Evolutionary conservation across 352 stramenopile species (phyloP).

Genomic region (Pythium biforme): DNA sequence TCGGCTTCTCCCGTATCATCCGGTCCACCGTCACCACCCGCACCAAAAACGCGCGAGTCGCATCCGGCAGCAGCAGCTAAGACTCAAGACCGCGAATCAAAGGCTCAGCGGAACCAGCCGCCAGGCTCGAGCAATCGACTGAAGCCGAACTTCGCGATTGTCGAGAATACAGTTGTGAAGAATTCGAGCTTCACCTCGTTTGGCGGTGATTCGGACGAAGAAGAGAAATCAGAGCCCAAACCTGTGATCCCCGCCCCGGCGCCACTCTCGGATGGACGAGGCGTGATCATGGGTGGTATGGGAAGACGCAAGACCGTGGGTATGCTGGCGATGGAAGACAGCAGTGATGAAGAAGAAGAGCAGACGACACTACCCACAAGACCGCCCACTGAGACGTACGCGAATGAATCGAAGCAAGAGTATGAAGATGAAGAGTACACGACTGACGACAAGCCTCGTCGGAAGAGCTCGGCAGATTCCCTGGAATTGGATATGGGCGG

Average conservation of each 20-base stretch:
- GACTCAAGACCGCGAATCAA: constrained; percentile 12
- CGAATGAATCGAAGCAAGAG: constrained; percentile 37
- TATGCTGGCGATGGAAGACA: constrained; percentile 75
- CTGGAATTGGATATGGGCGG: constrained; percentile 77
- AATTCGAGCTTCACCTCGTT: constrained; percentile 86
- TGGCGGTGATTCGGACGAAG: constrained; percentile 76
- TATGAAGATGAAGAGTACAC: constrained; percentile 42
- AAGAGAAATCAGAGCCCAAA: constrained; percentile 70
- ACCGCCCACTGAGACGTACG: constrained; percentile 38
- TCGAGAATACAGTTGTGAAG: constrained; percentile 53
- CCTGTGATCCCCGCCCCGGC: constrained; percentile 39
- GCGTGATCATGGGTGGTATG: constrained; percentile 60
- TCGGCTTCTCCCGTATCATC: constrained; percentile 23
- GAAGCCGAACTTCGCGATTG: constrained; percentile 73
- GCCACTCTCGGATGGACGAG: constrained; percentile 36
- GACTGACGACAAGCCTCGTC: constrained; percentile 27
- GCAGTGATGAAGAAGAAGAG: constrained; percentile 72
- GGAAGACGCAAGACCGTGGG: constrained; percentile 64
- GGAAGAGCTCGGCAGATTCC: constrained; percentile 78
- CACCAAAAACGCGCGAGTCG: constrained; percentile 25
- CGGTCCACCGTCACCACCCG: constrained; percentile 21
- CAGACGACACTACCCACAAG: constrained; percentile 58
- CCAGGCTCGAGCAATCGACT: constrained; percentile 19
- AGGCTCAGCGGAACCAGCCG: constrained; percentile 18
- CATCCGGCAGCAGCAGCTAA: constrained; percentile 19